Base-by-base conservation (phyloP, 371 early-diverging fungal genomes). In the Mucor lusitanicus region DNA sequence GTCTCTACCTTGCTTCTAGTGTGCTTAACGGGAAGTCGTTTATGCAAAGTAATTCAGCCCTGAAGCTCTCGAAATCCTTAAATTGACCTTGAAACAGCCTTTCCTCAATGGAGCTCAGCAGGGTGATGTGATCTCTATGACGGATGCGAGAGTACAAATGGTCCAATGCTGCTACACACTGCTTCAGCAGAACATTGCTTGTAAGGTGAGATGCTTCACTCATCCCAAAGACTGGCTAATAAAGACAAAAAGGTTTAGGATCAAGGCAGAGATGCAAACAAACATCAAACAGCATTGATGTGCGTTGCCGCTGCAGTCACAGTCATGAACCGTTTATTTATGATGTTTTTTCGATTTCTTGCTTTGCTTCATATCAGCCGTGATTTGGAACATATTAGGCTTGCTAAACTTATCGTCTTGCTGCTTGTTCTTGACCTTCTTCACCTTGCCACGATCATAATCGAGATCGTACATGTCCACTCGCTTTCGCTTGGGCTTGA, bases 371-470 rank as follows among this genome's bases (percentile, higher is more conserved):
- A 53, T 67, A 11, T 79, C 79, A 46, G 78, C 74, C 30, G 73
- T 66, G 17, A 67, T 63, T 69, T 83, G 84, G 61, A 83, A 83
- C 42, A 77, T 27, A 63, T 83, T 83, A 8, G 79, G 78, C 25
- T 76, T 68, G 15, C 70, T 64, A 54, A 83, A 83, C 50, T 75
- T 75, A 17, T 79, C 75, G 19, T 79, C 75, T 6, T 61, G 59
- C 28, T 75, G 69, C 76, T 88, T 86, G 67, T 77, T 80, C 73
- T 90, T 91, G 65, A 90, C 79, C 82, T 92, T 93, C 71, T 92
- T 92, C 48, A 85, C 73, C 68, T 89, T 90, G 37, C 92, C 92
- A 40, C 90, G 90, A 74, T 93, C 93, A 67, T 93, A 93, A 12
- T 92, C 93, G 5, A 88, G 74, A 70, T 93, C 91, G 54, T 88